A percentile compares a stretch with the other conserved stretches of the same genome.
phyloP scores from a whole-genome alignment of 2,329 filamentous ascomycete species.

The Beauveria sp. region DNA sequence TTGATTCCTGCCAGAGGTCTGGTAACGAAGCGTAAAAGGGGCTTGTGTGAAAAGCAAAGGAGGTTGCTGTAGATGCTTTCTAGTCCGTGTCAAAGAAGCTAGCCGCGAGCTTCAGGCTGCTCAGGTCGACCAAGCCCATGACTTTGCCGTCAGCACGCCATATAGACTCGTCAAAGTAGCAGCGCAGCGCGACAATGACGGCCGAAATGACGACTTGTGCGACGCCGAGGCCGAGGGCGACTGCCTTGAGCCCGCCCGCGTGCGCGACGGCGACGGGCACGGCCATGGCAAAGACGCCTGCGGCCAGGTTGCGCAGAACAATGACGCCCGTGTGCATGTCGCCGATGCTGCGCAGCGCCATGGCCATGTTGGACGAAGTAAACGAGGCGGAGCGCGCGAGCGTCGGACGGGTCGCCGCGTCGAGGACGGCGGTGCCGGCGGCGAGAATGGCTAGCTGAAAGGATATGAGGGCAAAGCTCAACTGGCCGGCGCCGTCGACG shows the following conservation, averaged over 20 bases:
- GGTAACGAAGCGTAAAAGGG: not conserved
- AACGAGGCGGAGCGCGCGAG: constrained; percentile 41
- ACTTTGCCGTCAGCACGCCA: constrained; percentile 36
- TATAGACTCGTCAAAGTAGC: constrained; percentile 33
- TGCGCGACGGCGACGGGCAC: constrained; percentile 29
- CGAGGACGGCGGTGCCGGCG: constrained; percentile 32
- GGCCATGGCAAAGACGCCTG: constrained; percentile 36
- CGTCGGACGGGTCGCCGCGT: constrained; percentile 33
- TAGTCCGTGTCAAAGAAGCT: constrained; percentile 40
- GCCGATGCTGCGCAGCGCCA: constrained; percentile 36
- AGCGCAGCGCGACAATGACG: constrained; percentile 29
- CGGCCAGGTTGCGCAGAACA: constrained; percentile 32
- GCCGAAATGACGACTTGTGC: constrained; percentile 32
- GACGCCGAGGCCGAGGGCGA: constrained; percentile 33
- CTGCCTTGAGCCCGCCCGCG: constrained; percentile 27
- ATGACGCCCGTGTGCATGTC: constrained; percentile 40
- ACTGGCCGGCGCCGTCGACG: constrained; percentile 18
- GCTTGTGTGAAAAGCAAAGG: not conserved
- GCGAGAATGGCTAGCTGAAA: constrained; percentile 41
- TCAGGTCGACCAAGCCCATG: constrained; percentile 39
- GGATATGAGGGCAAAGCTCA: constrained; percentile 33
- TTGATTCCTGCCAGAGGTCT: not conserved
- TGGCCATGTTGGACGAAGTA: constrained; percentile 38
- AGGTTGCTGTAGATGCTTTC: not conserved
- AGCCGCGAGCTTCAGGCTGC: constrained; percentile 31